Conservation (phyloP, 2,329 filamentous ascomycete genomes). For the Zalaria obscura region DNA sequence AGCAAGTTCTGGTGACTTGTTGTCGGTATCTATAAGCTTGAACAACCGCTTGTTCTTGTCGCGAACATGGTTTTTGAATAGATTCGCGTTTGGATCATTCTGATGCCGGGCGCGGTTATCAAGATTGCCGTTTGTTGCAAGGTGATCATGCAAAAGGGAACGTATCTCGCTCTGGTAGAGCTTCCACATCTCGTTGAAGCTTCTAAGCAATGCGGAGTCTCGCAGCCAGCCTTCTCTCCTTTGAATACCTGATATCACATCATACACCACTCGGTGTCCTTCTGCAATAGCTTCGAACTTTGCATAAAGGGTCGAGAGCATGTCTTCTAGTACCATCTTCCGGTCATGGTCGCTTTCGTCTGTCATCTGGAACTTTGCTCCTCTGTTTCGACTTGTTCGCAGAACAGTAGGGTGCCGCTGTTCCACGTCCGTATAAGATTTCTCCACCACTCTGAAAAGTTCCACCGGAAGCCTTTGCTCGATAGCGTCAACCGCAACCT, state of each 20-base stretch:
- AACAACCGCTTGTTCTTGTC: constrained; percentile 52
- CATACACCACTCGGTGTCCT: constrained; percentile 84
- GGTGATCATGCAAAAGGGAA: constrained; percentile 85
- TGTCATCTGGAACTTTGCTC: constrained; percentile 33
- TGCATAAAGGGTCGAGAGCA: constrained; percentile 83
- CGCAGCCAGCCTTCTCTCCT: constrained; percentile 53
- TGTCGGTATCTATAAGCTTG: constrained; percentile 71
- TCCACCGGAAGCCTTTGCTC: constrained; percentile 90
- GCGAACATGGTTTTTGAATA: constrained; percentile 37
- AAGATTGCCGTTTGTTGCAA: constrained; percentile 77
- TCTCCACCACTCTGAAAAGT: constrained; percentile 83
- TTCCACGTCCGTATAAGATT: constrained; percentile 88
- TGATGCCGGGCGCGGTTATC: constrained; percentile 40
- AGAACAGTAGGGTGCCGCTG: constrained; percentile 79
- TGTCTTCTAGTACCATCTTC: constrained; percentile 75
- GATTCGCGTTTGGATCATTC: constrained; percentile 33
- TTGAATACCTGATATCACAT: constrained; percentile 76
- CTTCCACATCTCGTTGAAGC: constrained; percentile 96
- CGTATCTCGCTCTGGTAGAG: constrained; percentile 95
- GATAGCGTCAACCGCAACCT: constrained; percentile 75
- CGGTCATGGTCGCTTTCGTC: constrained; percentile 36
- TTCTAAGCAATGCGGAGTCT: constrained; percentile 57
- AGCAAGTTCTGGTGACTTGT: constrained; percentile 63
- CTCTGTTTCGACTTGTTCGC: constrained; percentile 29
- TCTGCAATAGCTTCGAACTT: constrained; percentile 97